Conservation (phyloP, 2,329 filamentous ascomycete genomes). For the Xylariaceae sp. region DNA sequence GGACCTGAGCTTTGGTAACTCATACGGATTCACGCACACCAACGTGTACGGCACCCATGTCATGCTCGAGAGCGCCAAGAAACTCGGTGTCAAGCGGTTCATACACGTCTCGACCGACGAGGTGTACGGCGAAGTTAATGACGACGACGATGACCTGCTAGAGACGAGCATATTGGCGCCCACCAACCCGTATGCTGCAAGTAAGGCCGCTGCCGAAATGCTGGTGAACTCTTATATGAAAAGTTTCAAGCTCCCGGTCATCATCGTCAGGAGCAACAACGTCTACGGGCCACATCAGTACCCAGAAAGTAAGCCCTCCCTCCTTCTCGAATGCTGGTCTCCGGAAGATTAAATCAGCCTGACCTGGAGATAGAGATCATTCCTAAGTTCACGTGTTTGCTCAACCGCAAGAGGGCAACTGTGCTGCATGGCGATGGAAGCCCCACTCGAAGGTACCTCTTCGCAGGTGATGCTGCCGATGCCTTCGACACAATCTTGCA, state of each 20-base stretch:
- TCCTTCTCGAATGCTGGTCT: too few relatives aligned
- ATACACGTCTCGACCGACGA: slow-evolving; percentile 81
- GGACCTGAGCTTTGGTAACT: slow-evolving; percentile 75
- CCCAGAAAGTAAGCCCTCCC: slow-evolving; percentile 63
- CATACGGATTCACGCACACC: slow-evolving; percentile 71
- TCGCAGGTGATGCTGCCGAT: slow-evolving; percentile 70
- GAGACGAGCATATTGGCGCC: slow-evolving; percentile 70
- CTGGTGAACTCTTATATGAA: slow-evolving; percentile 80
- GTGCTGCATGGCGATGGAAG: slow-evolving; percentile 71
- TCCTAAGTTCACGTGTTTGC: slow-evolving; percentile 69
- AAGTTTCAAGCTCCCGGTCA: slow-evolving; percentile 71
- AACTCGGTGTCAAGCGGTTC: slow-evolving; percentile 63
- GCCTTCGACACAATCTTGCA: slow-evolving; percentile 81
- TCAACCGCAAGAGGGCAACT: slow-evolving; percentile 58
- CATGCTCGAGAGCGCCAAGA: slow-evolving; percentile 67
- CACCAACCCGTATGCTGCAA: slow-evolving; percentile 75
- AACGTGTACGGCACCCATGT: slow-evolving; percentile 84
- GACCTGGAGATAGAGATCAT: slow-evolving; percentile 59
- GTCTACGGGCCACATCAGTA: slow-evolving; percentile 81
- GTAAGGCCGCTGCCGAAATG: slow-evolving; percentile 78
- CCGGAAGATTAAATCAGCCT: slow-evolving; percentile 7
- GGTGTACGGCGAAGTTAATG: slow-evolving; percentile 73
- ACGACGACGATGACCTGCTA: slow-evolving; percentile 61
- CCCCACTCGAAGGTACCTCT: slow-evolving; percentile 69
- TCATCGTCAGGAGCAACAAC: slow-evolving; percentile 77